A percentile compares a stretch with the other conserved stretches of the same genome.
Conservation (phyloP, 2,329 filamentous ascomycete genomes). For the Exophiala calicioides region DNA sequence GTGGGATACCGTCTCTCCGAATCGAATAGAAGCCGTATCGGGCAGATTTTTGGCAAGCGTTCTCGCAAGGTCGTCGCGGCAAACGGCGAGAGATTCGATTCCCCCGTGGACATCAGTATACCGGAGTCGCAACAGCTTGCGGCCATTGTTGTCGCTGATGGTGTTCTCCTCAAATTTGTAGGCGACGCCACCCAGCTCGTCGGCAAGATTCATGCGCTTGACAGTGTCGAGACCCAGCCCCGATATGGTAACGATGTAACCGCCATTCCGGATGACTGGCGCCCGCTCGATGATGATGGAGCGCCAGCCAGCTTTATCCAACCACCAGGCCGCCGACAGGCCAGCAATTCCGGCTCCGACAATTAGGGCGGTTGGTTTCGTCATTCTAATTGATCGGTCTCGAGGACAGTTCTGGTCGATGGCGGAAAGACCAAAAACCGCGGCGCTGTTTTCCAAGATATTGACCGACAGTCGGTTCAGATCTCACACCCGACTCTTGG, state of each 20-base stretch:
- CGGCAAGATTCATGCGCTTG: conserved; percentile 55
- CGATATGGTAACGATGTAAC: conserved; percentile 58
- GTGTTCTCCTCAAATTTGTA: conserved; percentile 7
- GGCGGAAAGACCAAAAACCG: no score
- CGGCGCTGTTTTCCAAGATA: no score
- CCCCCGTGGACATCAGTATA: conserved; percentile 5
- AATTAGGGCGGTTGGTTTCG: conserved; percentile 40
- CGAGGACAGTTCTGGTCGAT: no score
- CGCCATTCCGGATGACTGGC: conserved; percentile 46
- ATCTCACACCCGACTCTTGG: no score
- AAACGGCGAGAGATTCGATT: conserved; percentile 1
- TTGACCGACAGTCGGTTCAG: no score
- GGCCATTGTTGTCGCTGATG: conserved; percentile 6
- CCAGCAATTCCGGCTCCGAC: conserved; percentile 45
- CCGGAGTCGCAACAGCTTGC: conserved; percentile 6
- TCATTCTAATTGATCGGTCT: no score
- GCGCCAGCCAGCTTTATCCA: conserved; percentile 44
- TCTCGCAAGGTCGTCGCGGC: conserved; percentile 12
- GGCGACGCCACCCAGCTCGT: conserved; percentile 33
- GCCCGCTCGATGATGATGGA: conserved; percentile 48
- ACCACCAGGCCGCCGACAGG: conserved; percentile 52
- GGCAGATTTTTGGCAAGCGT: conserved; percentile 7
- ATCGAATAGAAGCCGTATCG: conserved; percentile 8
- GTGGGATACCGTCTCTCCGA: conserved; percentile 5
- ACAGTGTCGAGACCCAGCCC: conserved; percentile 55